Base-by-base conservation (phyloP, 352 stramenopile species). In the Globisporangium carolinianum region DNA sequence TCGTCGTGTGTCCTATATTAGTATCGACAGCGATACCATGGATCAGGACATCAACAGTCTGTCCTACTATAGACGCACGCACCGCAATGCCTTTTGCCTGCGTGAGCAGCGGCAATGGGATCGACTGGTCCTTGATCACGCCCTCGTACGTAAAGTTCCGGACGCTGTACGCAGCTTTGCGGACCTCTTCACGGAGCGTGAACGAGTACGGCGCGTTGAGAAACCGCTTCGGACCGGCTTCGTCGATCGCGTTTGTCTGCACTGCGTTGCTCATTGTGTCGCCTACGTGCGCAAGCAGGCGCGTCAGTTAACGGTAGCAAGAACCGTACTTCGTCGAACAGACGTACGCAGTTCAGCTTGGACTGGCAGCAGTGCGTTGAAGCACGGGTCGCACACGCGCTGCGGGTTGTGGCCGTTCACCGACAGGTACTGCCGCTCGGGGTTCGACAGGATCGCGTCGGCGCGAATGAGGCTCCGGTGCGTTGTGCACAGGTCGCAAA, bases 81-180 rank as follows among this genome's bases (percentile, higher is more conserved):
- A 92, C 83, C 9, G 88, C 91, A 48, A 98, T 89, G 65, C 91
- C 91, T 66, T 92, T 94, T 52, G 91, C 90, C 36, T 90, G 75
- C 38, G 79, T 86, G 51, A 97, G 75, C 17, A 98, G 72, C 39
- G 88, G 85, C 18, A 91, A 71, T 14, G 91, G 89, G 60, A 98
- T 94, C 15, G 80, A 95, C 61, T 91, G 78, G 64, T 96, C 86
- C 70, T 96, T 94, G 62, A 96, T 89, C 18, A 94, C 73, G 32
- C 83, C 86, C 57, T 89, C 68, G 58, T 82, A 88, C 59, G 91
- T 91, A 51, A 97, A 96, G 63, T 97, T 97, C 65, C 95, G 80
- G 58, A 98, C 75, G 61, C 89, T 95, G 70, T 97, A 96, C 7
- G 89, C 87, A 17, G 93, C 91, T 69, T 98, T 98, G 63, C 83